phyloP scores from a whole-genome alignment of 805 yeast genomes.

The Yamadazyma philogaea region DNA sequence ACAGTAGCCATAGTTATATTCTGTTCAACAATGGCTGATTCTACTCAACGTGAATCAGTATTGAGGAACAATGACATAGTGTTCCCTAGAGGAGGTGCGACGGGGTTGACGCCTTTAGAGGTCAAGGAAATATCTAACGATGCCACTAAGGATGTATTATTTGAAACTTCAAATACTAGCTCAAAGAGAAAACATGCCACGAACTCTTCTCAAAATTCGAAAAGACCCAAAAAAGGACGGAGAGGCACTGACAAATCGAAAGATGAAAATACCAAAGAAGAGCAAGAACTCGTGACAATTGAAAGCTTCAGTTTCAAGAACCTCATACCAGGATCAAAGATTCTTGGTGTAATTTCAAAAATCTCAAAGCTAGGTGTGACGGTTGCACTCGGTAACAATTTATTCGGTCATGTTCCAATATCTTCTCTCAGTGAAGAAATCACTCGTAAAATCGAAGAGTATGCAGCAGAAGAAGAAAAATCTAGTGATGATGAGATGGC shows the following conservation, averaged over 20 bases:
- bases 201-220: conserved; percentile 23
- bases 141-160: conserved; percentile 83
- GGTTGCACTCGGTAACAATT: conserved; percentile 73
- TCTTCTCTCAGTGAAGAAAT: conserved; percentile 67
- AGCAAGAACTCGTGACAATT: conserved; percentile 42
- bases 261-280: conserved; percentile 15
- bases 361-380: conserved; percentile 63
- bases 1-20: conserved; percentile 1
- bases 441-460: conserved; percentile 52
- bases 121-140: conserved; percentile 90
- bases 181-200: conserved; percentile 27
- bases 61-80: conserved; percentile 43
- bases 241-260: conserved; percentile 18
- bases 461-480: conserved; percentile 45
- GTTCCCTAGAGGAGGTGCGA: conserved; percentile 96
- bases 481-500: conserved; percentile 28
- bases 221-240: conserved; percentile 22
- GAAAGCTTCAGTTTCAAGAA: conserved; percentile 63
- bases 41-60: conserved; percentile 6
- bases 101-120: conserved; percentile 84
- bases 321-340: conserved; percentile 65
- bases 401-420: conserved; percentile 75
- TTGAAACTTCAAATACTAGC: conserved; percentile 48
- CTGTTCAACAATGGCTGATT: conserved; percentile 6
- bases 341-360: conserved; percentile 71